phyloP scores from a whole-genome alignment of 2,329 filamentous ascomycete species.

The Fusarium sp. region DNA sequence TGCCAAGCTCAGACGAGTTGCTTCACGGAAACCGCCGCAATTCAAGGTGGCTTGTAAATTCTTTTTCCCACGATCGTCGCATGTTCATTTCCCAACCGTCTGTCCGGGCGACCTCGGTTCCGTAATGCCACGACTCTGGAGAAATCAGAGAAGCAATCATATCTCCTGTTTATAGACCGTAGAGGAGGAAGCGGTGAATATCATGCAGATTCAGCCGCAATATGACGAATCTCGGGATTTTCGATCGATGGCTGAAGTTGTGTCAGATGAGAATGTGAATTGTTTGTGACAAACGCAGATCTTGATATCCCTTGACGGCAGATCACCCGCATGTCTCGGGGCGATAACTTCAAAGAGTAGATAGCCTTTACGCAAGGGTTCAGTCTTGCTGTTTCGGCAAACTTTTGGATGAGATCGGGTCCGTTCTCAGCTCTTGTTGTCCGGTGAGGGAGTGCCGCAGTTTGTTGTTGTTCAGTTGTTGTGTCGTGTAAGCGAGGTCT shows the following conservation, averaged over 20 bases:
- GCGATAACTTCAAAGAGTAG: conserved; percentile 11
- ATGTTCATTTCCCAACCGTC: conserved; percentile 7
- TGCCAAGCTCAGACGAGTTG: conserved; percentile 8
- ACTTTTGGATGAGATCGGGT: not conserved
- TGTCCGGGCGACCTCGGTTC: not conserved
- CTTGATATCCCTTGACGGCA: conserved; percentile 22
- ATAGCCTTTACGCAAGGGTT: conserved; percentile 5
- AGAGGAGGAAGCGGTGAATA: not conserved
- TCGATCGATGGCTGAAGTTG: conserved; percentile 2
- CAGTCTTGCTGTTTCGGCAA: not conserved
- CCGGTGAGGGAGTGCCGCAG: conserved; percentile 9
- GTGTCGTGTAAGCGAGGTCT: not conserved
- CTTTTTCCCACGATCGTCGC: not conserved
- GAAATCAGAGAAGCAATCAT: not conserved
- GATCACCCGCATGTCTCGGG: conserved; percentile 32
- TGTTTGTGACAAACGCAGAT: conserved; percentile 28
- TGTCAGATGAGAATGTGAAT: conserved; percentile 27
- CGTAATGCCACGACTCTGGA: not conserved
- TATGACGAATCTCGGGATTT: not conserved
- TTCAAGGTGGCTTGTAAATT: not conserved
- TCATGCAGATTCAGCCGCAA: not conserved
- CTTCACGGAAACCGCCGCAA: not conserved
- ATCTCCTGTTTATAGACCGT: not conserved
- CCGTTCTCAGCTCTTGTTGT: not conserved
- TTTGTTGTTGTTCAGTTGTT: not conserved